Evolutionary conservation across 1,284 basidiomycete genomes (phyloP).

Genomic region (Phlebopus sp.): DNA sequence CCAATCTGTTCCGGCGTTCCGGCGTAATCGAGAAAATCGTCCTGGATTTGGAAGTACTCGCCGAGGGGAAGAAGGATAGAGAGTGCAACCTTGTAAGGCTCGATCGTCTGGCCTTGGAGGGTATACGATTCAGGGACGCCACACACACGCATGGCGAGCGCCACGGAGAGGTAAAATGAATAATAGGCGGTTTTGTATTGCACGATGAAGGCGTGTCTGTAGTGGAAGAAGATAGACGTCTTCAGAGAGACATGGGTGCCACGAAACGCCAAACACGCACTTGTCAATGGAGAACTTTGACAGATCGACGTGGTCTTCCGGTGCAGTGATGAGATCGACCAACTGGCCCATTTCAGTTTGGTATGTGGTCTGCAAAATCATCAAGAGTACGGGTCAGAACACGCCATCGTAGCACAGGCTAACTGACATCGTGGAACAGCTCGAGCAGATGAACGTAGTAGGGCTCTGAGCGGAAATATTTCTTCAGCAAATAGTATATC

Average conservation of each 20-base stretch:
- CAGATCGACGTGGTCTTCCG: conserved; percentile 87
- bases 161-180: conserved; percentile 98
- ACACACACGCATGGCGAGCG: conserved; percentile 85
- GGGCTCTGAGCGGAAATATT: conserved; percentile 78
- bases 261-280: conserved; percentile 38
- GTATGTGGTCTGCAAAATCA: conserved; percentile 68
- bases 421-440: conserved; percentile 78
- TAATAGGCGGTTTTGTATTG: conserved; percentile 98
- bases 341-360: conserved; percentile 97
- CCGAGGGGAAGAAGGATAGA: conserved; percentile 91
- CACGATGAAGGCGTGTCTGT: conserved; percentile 89
- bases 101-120: conserved; percentile 33
- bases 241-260: no score
- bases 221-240: neutral
- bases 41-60: conserved; percentile 99
- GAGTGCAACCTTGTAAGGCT: conserved; percentile 78
- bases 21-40: conserved; percentile 95
- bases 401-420: neutral
- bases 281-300: conserved; percentile 84
- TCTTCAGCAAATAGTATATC: conserved; percentile 90
- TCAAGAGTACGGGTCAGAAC: neutral
- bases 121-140: conserved; percentile 61
- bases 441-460: conserved; percentile 92
- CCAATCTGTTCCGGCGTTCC: conserved; percentile 91
- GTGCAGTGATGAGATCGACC: conserved; percentile 93